Base-by-base conservation (phyloP, 2,329 filamentous ascomycete species). In the Trichoderma sp. region DNA sequence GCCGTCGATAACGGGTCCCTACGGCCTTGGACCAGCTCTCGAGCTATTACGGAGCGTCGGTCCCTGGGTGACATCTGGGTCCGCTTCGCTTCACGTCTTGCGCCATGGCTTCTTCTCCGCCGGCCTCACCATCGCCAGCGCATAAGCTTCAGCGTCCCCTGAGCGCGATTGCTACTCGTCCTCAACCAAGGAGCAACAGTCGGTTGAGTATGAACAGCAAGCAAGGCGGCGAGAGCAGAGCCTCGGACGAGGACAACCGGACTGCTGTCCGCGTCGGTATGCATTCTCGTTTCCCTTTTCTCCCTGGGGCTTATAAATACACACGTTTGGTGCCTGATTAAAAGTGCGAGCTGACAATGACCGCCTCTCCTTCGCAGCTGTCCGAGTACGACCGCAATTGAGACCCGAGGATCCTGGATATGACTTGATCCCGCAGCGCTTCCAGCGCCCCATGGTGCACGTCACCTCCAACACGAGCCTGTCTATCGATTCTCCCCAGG, bases 261-360 rank as follows among this genome's bases (percentile, higher is more conserved):
- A 97, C 94, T 7, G 92, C 94, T 31, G 94, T 97, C 82, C 96
- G 93, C 95, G 94, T 97, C 79, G 94, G 94, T 97, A 88, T 76
- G 94, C 59, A 64, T 31, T 92, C 71, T 73, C 55, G 58, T 24
- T 60, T n/a, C 2, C 19, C 29, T 24, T 64, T 24, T 64, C 27
- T 29, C 10, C 13, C 11, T 8, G 14, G 40, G 29, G 16, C 55
- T 49, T n/a, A 27, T n/a, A 16, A 33, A 43, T 61, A 24, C 52
- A 19, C 49, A n/a, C 13, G 16, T 53, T 35, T 65, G 33, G 29
- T 52, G 59, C 52, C 40, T 55, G 35, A 64, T 62, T 33, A 49
- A 43, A 19, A 59, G 31, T 67, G 27, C 27, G 62, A 62, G 35
- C 68, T 70, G 55, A 60, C 61, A 27, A 43, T 55, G 58, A 27